Evolutionary conservation across 1,284 basidiomycete genomes (phyloP), one percentile per base, ranked within the genome.

Genomic region (Apiotrichum gamsii): DNA sequence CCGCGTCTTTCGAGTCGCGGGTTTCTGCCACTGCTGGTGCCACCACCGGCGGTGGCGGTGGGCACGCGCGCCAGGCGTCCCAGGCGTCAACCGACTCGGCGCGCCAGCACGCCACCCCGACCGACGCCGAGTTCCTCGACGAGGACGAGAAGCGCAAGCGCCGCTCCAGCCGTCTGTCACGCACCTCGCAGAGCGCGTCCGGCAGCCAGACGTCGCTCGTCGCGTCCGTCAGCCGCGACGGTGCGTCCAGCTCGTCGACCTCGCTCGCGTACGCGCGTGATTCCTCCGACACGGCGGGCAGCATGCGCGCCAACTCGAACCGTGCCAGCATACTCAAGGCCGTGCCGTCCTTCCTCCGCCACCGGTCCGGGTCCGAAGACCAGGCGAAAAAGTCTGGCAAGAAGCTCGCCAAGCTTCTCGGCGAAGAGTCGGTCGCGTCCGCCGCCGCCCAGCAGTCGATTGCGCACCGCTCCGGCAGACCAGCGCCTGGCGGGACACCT

Each of bases 371-470:
- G 5, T 64, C 61, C 43, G 25, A 64, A 52, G 50, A 39, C 21
- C 30, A 28, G 43, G 37, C 41, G 31, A 54, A 46, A 24, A 52
- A 51, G 52, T 47, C 51, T 9, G 52, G 54, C 19, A 67, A 78
- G 61, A 89, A 90, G 64, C 74, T 88, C 32, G 77, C 80, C 57
- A 82, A 84, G 66, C 70, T 93, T 44, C 77, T 95, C 5, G 90
- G 90, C 4, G 79, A 82, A 20, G 87, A 89, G 37, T 75, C 25
- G 6, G 25, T 28, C 11, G 25, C 40, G 40, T 33, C 31, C 32
- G 16, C 23, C 3, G 24, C 35, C 33, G n/a, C 35, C 28, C 4
- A 30, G 38, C 19, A 21, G n/a, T 5, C 38, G 14, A 30, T 39
- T 18, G 3, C 39, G 20, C 25, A 25, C 23, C 8, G 6, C 11